Base-by-base conservation (phyloP, 1,284 basidiomycete species). In the Rhizoctonia solani region DNA sequence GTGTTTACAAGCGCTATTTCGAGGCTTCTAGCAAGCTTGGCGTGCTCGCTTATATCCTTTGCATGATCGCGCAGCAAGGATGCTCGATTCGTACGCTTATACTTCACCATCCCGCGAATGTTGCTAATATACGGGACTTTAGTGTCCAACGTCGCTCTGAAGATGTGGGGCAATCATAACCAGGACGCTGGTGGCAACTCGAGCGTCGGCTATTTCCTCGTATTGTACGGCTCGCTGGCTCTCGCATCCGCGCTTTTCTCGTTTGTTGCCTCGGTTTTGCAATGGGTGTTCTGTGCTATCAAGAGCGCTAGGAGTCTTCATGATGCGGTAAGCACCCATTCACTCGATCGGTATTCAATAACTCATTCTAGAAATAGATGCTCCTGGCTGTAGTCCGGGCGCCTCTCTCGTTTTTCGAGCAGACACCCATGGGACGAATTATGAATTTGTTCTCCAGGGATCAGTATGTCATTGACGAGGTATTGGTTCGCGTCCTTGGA, bases 391-490 rank as follows among this genome's bases (percentile, higher is more conserved):
- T 97, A 27, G 86, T 97, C 81, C 84, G 84, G 44, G 88, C 92
- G 1, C 93, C 94, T 0, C 79, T 96, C 73, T 86, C 85, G 71
- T 97, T 93, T 80, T 97, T 96, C 74, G 93, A 95, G 77, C 78
- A 85, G 66, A 94, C 91, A 0, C 91, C 92, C 1, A 87, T 85
- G 23, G 90, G 92, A 73, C 81, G 87, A 88, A 87, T 92, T 49
- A 75, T 95, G 66, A 95, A 95, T 75, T 77, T 97, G 37, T 98
- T 98, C 78, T 93, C 92, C 14, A 86, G 94, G 4, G 96, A 99
- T 75, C 87, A 91, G 49, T 95, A 95, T 74, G 93, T 96, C 37
- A 87, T 95, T 47, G 95, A 98, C 74, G 86, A 91, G 73, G 79
- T 92, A 5, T 83, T 95, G 25, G 86, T 87, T 23, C 83, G 88